phyloP scores from a whole-genome alignment of 2,329 filamentous ascomycete species.

The Chrysosporium queenslandicum region DNA sequence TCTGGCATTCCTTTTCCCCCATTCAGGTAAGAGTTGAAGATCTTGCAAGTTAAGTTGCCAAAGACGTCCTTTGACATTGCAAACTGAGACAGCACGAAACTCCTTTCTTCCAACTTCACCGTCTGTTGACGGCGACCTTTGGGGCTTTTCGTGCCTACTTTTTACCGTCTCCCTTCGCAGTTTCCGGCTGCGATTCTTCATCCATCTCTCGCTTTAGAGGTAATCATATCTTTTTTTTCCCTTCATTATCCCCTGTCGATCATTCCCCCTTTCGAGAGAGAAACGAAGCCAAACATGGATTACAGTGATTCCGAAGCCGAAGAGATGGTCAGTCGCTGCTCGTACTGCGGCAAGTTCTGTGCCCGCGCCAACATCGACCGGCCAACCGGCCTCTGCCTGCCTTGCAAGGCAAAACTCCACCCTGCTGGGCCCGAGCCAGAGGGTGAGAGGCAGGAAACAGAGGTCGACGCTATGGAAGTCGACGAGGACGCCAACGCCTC shows the following conservation, averaged over 20 bases:
- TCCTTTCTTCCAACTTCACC: background rate
- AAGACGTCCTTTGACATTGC: conserved; percentile 3
- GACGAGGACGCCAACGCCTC: conserved; percentile 4
- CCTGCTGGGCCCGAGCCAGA: background rate
- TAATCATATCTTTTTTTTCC: background rate
- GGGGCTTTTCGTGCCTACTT: background rate
- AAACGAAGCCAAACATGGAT: conserved; percentile 14
- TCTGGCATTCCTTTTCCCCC: background rate
- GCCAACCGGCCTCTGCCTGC: conserved; percentile 14
- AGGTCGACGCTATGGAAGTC: conserved; percentile 1
- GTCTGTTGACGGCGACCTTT: background rate
- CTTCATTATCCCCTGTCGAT: background rate
- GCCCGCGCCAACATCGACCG: conserved; percentile 6
- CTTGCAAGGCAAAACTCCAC: conserved; percentile 14
- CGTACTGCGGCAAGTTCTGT: conserved; percentile 19
- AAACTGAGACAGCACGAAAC: conserved; percentile 1
- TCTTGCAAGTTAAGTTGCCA: background rate
- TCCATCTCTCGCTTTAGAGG: background rate
- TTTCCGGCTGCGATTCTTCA: background rate
- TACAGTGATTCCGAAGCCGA: conserved; percentile 16
- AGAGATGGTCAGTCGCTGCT: conserved; percentile 16
- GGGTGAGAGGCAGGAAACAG: background rate
- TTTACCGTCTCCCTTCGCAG: conserved; percentile 2
- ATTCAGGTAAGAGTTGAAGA: background rate
- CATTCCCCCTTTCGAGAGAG: background rate